These are phyloP conservation scores for Neoboletus subvelutipes DNA, from an alignment of 768 basidiomycete species.

Conservation along the genomic window DNA sequence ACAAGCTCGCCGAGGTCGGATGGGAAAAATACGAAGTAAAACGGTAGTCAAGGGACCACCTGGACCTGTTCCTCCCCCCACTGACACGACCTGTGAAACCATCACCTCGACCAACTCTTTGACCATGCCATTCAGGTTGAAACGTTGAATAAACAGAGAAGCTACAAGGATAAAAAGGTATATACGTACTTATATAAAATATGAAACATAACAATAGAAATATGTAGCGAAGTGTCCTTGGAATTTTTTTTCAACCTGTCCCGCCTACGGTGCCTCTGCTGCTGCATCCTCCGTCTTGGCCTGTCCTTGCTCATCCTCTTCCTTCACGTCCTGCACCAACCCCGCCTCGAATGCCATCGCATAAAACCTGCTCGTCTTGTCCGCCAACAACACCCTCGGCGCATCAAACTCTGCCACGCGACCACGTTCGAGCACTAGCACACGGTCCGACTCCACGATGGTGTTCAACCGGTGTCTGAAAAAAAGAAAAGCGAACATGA, in stretches of 20 bases:
- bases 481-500: not conserved
- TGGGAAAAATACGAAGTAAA: slow-evolving; percentile 80
- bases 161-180: too few species aligned
- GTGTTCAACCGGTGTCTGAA: too few species aligned
- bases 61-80: not conserved
- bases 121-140: too few species aligned
- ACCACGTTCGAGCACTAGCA: not conserved
- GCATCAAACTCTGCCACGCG: slow-evolving; percentile 63
- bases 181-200: not conserved
- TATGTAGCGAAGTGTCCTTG: too few species aligned
- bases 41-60: slow-evolving; percentile 8
- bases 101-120: too few species aligned
- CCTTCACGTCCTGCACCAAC: slow-evolving; percentile 40
- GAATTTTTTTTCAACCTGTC: too few species aligned
- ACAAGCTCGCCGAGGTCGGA: slow-evolving; percentile 71
- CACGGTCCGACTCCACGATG: not conserved
- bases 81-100: too few species aligned
- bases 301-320: not conserved
- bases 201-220: not conserved
- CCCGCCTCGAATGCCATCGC: slow-evolving; percentile 61
- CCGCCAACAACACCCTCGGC: slow-evolving; percentile 58
- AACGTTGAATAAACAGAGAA: too few species aligned
- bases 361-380: slow-evolving; percentile 55
- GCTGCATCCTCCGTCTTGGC: not conserved
- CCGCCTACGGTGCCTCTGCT: not conserved